These are phyloP conservation scores for Globisporangium uncinulatum DNA, from an alignment of 352 stramenopile species.

Conservation along the genomic window DNA sequence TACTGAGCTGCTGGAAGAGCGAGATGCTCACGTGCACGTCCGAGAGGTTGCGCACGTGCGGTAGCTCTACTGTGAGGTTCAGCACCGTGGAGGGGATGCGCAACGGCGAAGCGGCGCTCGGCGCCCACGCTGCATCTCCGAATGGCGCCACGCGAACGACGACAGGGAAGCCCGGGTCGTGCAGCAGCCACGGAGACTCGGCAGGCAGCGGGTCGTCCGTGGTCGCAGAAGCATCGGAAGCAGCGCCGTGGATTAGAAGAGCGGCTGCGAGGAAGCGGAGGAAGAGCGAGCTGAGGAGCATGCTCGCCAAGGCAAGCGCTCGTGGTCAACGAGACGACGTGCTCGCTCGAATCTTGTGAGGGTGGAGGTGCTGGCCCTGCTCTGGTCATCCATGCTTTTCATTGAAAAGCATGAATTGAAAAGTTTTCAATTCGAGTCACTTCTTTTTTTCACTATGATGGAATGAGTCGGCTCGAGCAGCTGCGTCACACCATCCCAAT, in stretches of 20 bases:
- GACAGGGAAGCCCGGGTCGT: constrained; percentile 29
- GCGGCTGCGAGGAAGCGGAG: not conserved
- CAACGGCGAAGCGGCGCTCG: constrained; percentile 8
- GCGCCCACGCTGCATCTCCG: constrained; percentile 23
- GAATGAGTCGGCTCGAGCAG: too few species aligned
- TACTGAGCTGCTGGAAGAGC: constrained; percentile 16
- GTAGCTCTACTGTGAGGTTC: constrained; percentile 22
- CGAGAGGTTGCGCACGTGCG: constrained; percentile 11
- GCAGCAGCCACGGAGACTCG: constrained; percentile 19
- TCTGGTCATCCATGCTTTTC: too few species aligned
- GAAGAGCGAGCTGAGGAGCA: too few species aligned
- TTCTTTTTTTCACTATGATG: too few species aligned
- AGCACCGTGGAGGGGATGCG: constrained; percentile 27
- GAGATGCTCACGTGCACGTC: constrained; percentile 23
- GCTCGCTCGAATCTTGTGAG: too few species aligned
- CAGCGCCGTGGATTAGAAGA: too few species aligned
- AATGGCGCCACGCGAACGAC: constrained; percentile 24
- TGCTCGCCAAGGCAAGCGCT: too few species aligned
- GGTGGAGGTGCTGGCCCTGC: too few species aligned
- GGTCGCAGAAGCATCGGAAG: not conserved
- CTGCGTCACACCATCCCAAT: too few species aligned
- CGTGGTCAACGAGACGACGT: too few species aligned
- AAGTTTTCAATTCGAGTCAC: too few species aligned
- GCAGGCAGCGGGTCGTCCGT: not conserved
- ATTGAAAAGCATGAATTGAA: too few species aligned